Evolutionary conservation across 2,329 filamentous ascomycete genomes (phyloP), one percentile per base, ranked within the genome.

Genomic region (Mycosphaerelloides madeirae): DNA sequence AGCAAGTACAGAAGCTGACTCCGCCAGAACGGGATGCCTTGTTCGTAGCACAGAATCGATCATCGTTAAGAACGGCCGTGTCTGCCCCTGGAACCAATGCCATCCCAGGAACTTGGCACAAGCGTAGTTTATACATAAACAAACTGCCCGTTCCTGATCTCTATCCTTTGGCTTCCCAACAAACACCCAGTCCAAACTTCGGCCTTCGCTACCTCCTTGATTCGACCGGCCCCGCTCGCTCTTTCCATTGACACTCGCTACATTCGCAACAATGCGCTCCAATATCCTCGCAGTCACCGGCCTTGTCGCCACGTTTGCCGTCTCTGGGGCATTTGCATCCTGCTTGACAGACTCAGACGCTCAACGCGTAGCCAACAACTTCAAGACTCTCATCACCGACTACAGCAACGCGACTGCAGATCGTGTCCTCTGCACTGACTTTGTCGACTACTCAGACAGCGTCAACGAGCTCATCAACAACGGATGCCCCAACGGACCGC

Each of bases 381-480:
- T 63, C 56, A 49, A 53, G 20, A 41, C 48, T 25, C 54, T 61
- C 34, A 59, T 63, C 49, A 52, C 54, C 34, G 54, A 51, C 48
- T 63, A 64, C 52, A 53, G 51, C 34, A 53, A 57, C 41, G 50
- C 48, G 7, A 36, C 50, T 15, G 60, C 60, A 8, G 49, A 50
- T 4, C 34, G 38, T 13, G 41, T 53, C 38, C 48, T 63, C 32
- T 49, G 52, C 34, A 34, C 31, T 16, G 55, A 60, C 51, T 62
- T 60, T 43, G 44, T 31, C 29, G 60, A 62, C 50, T 60, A 61
- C 46, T 59, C 59, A 31, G 59, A 61, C 50, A 51, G 48, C 43
- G 59, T 60, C 41, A 60, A 57, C 49, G 50, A 49, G 14, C 52
- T 64, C 41, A 61, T 64, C 53, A 55, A 61, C 53, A 53, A 46